phyloP scores from a whole-genome alignment of 2,329 filamentous ascomycete species.

The Ustilaginoidea virens region DNA sequence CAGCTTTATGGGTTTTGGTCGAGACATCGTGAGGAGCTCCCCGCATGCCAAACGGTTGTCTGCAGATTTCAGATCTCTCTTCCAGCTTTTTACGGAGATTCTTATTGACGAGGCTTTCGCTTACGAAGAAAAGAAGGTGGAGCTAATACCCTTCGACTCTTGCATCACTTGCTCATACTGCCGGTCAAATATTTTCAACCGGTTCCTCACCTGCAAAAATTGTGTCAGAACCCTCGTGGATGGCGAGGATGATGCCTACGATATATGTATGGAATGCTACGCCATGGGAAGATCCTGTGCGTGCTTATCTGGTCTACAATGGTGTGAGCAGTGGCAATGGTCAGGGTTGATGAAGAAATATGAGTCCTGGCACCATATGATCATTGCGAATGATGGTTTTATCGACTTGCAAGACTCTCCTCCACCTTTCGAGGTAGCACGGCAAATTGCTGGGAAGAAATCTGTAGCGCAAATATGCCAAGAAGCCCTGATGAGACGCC shows the following conservation, averaged over 20 bases:
- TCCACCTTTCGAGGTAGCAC: constrained; percentile 53
- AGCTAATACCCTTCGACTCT: constrained; percentile 71
- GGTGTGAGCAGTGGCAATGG: constrained; percentile 92
- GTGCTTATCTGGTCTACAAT: constrained; percentile 71
- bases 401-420: constrained; percentile 52
- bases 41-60: constrained; percentile 51
- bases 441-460: constrained; percentile 53
- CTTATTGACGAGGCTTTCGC: constrained; percentile 78
- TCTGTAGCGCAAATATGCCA: constrained; percentile 88
- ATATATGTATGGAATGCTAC: constrained; percentile 97
- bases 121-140: constrained; percentile 52
- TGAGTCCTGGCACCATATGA: constrained; percentile 66
- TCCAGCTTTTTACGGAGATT: constrained; percentile 62
- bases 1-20: constrained; percentile 30
- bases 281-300: constrained; percentile 90
- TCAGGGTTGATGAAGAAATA: constrained; percentile 61
- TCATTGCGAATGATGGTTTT: constrained; percentile 58
- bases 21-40: constrained; percentile 25
- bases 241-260: constrained; percentile 72
- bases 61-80: constrained; percentile 69
- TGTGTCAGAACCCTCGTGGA: constrained; percentile 54
- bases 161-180: constrained; percentile 95
- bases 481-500: constrained; percentile 63
- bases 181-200: constrained; percentile 90
- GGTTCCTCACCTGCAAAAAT: constrained; percentile 80